Evolutionary conservation across 805 yeast genomes (phyloP), one percentile per base, ranked within the genome.

Genomic region (Hermanozyma aechmeae): DNA sequence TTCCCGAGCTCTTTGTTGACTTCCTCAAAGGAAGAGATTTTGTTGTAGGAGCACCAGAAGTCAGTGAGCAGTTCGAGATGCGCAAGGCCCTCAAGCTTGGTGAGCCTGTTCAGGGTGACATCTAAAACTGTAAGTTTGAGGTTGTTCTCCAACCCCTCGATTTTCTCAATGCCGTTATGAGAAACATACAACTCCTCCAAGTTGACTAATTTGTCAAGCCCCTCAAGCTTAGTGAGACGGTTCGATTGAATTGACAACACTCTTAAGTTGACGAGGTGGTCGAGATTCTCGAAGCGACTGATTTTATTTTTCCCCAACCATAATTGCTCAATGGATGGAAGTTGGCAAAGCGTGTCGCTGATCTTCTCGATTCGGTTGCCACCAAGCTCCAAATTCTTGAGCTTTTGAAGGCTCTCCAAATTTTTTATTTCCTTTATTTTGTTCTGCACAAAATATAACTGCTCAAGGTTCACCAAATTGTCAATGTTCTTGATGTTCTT

Each of bases 271-370:
- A 51, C 48, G 33, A 92, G 63, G 6, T 61, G 59, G 19, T 59
- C 53, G 31, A 92, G 58, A 47, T 81, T 79, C 40, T 81, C 68
- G 23, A 92, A 54, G 45, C 58, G 69, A 2, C 68, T 43, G 31
- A 92, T 82, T 37, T 70, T 69, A 54, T 92, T 92, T 48, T 86
- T 85, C 26, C 97, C 98, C 24, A 92, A 62, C 98, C 97, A 92
- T 26, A 92, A 60, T 48, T 87, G 81, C 39, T 73, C 71, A 25
- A 92, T 56, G 28, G 66, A 70, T 0, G 55, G 58, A 34, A 89
- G 59, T 0, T 57, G 53, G 13, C 67, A 65, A 41, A 87, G 49
- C 23, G 73, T 72, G 38, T 75, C 79, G 17, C 60, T 48, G 25
- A 81, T 74, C 23, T 45, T 52, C 25, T 71, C 65, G 26, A 85